Evolutionary conservation across 495 filamentous ascomycete species (phyloP).

Genomic region (Xylaria nigripes): DNA sequence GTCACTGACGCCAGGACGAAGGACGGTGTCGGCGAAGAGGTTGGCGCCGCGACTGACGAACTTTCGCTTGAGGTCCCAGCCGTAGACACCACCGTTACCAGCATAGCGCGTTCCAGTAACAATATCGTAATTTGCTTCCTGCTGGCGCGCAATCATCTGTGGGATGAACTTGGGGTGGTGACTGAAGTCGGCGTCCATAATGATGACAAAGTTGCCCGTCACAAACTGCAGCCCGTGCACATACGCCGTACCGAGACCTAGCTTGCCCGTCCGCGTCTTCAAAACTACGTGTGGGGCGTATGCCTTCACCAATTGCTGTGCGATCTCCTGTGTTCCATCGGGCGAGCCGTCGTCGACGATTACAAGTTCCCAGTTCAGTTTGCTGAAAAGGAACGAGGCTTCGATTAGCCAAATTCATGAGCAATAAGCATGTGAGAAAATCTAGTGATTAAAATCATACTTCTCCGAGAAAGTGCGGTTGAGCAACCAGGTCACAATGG

Average conservation of each 20-base stretch:
- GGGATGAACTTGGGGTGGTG: constrained; percentile 97
- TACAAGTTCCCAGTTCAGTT: constrained; percentile 95
- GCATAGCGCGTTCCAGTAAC: constrained; percentile 94
- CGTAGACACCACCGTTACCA: constrained; percentile 83
- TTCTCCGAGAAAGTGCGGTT: constrained; percentile 82
- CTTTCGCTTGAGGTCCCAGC: constrained; percentile 96
- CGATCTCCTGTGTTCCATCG: constrained; percentile 86
- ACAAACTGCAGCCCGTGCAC: constrained; percentile 84
- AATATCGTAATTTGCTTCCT: constrained; percentile 72
- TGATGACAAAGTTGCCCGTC: constrained; percentile 90
- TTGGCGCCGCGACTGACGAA: constrained; percentile 87
- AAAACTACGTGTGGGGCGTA: constrained; percentile 75
- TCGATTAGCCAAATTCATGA: background rate
- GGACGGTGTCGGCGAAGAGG: constrained; percentile 87
- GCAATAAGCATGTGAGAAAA: rapidly evolving
- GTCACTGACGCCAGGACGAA: constrained; percentile 92
- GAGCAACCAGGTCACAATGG: constrained; percentile 89
- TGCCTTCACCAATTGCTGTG: constrained; percentile 76
- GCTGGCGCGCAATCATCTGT: constrained; percentile 72
- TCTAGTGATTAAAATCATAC: constrained; percentile 34
- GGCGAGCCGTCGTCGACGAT: constrained; percentile 97
- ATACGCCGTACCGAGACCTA: constrained; percentile 94
- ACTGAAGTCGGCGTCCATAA: constrained; percentile 99
- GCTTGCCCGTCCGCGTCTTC: constrained; percentile 82
- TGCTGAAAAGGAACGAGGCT: constrained; percentile 38